Evolutionary conservation across 441 rosid species (phyloP), one percentile per base, ranked within the genome.

Genomic region (Bruguiera hainesii): DNA sequence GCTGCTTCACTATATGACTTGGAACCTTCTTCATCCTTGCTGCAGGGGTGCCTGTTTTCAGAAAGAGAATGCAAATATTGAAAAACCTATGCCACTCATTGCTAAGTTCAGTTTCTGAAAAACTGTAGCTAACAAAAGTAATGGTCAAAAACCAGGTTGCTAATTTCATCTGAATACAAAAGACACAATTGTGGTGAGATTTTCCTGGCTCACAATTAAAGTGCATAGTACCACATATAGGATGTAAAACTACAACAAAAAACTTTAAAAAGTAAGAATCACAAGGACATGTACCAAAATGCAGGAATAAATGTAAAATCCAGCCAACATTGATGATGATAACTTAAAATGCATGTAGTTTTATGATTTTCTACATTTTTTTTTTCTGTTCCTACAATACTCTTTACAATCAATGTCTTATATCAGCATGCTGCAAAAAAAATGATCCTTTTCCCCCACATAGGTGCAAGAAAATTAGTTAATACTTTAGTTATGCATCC

Each of bases 1-100:
- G 88, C 61, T 85, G 85, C 88, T 94, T 94, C 77, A 91, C 97
- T 62, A 77, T 51, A 57, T 80, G 83, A 78, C 98, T 91, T 35
- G 82, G 97, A 61, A 94, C 91, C 78, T 91, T 94, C 78, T 94
- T 94, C 99, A 94, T 94, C 80, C 93, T 89, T 52, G 98, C 97
- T 60, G 98, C 98, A 76, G 99, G 97, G 13, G 97, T 94, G 61
- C 99, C 98, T 94, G 75, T 53, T 62, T 65, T 70, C 56, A 60
- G 56, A 60, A 51, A 67, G 63, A 16, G 48, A 28, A 35, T 7
- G 29, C 6, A 52, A 25, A 26, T 20, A 23, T 55, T 55, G 29
- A 20, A 64, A 35, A 71, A 56, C 37, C 3, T 25, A 33, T 49
- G 60, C 37, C 35, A 33, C 33, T 37, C 16, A n/a, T 11, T 10